phyloP scores from a whole-genome alignment of 1,284 basidiomycete species.

The Rhizoctonia solani region DNA sequence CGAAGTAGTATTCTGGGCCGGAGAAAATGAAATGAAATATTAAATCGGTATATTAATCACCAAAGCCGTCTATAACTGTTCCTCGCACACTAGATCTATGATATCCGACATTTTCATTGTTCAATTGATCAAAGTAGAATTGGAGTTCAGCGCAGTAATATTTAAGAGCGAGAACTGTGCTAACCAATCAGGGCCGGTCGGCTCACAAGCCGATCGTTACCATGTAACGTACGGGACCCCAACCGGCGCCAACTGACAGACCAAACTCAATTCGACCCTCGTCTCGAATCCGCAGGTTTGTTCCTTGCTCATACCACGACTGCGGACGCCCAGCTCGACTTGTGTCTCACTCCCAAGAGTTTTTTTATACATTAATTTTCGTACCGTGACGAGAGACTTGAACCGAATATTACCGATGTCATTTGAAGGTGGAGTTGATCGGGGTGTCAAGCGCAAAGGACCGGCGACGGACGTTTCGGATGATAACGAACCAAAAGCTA shows the following conservation, averaged over 20 bases:
- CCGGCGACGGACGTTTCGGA: constrained; percentile 28
- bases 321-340: not conserved
- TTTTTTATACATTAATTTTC: no score
- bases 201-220: not conserved
- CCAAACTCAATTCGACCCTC: not conserved
- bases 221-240: not conserved
- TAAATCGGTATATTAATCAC: no score
- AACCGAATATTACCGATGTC: constrained; percentile 11
- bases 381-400: no score
- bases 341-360: not conserved
- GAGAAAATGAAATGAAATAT: no score
- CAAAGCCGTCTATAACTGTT: no score
- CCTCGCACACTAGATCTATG: no score
- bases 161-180: no score
- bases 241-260: not conserved
- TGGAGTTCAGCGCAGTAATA: no score
- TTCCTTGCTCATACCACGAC: not conserved
- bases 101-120: no score
- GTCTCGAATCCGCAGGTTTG: not conserved
- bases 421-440: constrained; percentile 26
- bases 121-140: no score
- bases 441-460: constrained; percentile 31
- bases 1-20: no score
- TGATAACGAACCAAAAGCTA: constrained; percentile 30
- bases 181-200: not conserved